phyloP scores from a whole-genome alignment of 2,329 filamentous ascomycete species.

The Tricladium varicosporioides region DNA sequence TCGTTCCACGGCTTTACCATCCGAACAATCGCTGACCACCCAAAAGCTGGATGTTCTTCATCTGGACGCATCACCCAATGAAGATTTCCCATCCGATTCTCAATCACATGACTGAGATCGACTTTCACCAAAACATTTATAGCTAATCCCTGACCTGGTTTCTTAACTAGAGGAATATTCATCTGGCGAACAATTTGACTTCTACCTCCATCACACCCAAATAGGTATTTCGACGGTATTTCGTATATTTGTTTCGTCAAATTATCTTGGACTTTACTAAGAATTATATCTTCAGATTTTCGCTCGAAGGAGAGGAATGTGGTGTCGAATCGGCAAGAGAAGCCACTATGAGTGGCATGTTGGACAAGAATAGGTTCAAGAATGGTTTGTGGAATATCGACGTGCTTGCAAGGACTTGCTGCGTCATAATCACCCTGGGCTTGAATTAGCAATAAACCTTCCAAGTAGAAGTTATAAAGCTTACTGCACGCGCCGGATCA shows the following conservation, averaged over 20 bases:
- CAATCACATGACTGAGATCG: conserved; percentile 49
- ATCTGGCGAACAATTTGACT: conserved; percentile 46
- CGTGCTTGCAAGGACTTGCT: conserved; percentile 41
- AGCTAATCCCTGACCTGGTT: conserved; percentile 47
- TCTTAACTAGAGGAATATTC: conserved; percentile 43
- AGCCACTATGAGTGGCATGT: conserved; percentile 40
- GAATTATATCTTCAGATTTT: conserved; percentile 18
- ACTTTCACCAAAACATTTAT: conserved; percentile 48
- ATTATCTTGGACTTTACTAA: conserved; percentile 38
- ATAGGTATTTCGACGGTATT: conserved; percentile 54
- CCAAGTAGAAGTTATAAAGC: neutral
- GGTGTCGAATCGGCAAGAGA: conserved; percentile 43
- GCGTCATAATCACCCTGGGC: conserved; percentile 41
- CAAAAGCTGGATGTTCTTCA: conserved; percentile 48
- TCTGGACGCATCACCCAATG: conserved; percentile 60
- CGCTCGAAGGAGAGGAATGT: conserved; percentile 35
- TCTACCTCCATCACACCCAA: conserved; percentile 55
- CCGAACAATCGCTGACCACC: conserved; percentile 47
- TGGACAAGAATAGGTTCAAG: conserved; percentile 47
- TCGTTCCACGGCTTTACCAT: conserved; percentile 65
- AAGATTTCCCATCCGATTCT: conserved; percentile 53
- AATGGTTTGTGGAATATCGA: conserved; percentile 48
- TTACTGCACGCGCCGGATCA: conserved; percentile 43
- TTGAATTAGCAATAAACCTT: neutral
- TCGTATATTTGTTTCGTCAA: conserved; percentile 39